Base-by-base conservation (phyloP, 2,329 filamentous ascomycete species). In the Coleophoma cylindrospora region DNA sequence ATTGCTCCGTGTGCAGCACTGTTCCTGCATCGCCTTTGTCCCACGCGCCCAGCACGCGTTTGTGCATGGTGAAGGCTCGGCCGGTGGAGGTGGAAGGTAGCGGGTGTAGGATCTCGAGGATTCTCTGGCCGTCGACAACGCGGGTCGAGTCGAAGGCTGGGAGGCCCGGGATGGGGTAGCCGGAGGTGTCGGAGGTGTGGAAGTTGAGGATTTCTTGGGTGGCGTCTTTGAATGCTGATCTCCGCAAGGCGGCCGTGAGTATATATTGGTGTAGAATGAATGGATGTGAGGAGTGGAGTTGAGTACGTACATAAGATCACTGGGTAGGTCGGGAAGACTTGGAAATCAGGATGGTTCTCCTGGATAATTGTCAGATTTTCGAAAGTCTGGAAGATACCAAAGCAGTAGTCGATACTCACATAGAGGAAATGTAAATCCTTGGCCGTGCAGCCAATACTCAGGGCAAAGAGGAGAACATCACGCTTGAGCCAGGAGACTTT, bases 1-100 rank as follows among this genome's bases (percentile, higher is more conserved):
- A 14, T 37, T 47, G 44, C 32, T 48, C 8, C 7, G 38, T 22
- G 33, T 49, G 14, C 38, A 51, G 34, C 13, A 44, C 34, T 15
- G 45, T 34, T 44, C 49, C 40, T 7, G 40, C 2, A 44, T 44
- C 1, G 17, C 47, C 34, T 48, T 45, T 19, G 22, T 51, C 49
- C 40, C 48, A 44, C 21, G 32, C 41, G 9, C 41, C 41, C 3
- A 34, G 7, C 4, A 44, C 41, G 13, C 15, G 11, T 14, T 44
- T 44, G 17, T 27, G 41, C 41, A 44, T 44, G 3, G 14, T 13
- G 27, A 44, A 44, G 9, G 2, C 9, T 8, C 6, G 19, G 11
- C 41, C 41, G 11, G 4, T 9, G 8, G 41, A 44, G 41, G 21
- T 44, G 2, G 41, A 4, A 2, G 41, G 41, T 2, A 44, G 41